phyloP scores from a whole-genome alignment of 2,329 filamentous ascomycete genomes.

The Colletotrichum orbiculare region DNA sequence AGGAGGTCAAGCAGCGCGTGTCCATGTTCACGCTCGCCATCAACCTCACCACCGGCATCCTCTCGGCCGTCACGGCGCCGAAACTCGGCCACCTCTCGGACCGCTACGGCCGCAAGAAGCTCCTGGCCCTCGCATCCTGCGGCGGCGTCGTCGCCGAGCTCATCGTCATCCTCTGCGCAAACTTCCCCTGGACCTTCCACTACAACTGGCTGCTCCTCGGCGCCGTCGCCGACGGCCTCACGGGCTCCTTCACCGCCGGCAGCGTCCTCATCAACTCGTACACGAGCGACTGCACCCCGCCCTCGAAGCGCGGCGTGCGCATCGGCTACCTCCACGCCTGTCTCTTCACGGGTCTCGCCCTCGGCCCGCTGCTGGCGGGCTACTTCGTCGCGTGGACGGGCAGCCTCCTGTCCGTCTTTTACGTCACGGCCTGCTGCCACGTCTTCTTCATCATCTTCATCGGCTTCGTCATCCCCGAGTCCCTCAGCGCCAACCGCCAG shows the following conservation, averaged over 20 bases:
- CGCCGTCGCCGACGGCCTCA: constrained; percentile 81
- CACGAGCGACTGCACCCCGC: constrained; percentile 86
- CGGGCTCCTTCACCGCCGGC: constrained; percentile 88
- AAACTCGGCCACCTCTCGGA: constrained; percentile 89
- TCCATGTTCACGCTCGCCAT: constrained; percentile 83
- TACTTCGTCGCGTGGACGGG: constrained; percentile 82
- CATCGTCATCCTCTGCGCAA: constrained; percentile 82
- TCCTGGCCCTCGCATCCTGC: constrained; percentile 78
- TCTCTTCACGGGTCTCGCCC: constrained; percentile 87
- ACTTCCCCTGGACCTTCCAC: constrained; percentile 76
- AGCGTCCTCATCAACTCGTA: constrained; percentile 85
- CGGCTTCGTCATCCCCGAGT: constrained; percentile 82
- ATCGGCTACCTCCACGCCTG: constrained; percentile 93
- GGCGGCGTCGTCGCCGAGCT: constrained; percentile 82
- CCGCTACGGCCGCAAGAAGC: constrained; percentile 80
- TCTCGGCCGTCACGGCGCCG: constrained; percentile 85
- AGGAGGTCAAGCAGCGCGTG: constrained; percentile 81
- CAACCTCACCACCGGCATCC: constrained; percentile 77
- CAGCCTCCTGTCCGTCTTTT: constrained; percentile 84
- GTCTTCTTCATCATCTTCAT: constrained; percentile 79
- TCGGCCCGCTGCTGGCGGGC: constrained; percentile 85
- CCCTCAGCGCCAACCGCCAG: constrained; percentile 79
- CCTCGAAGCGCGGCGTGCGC: constrained; percentile 80
- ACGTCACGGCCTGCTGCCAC: constrained; percentile 80
- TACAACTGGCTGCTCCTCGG: constrained; percentile 85